Evolutionary conservation across 495 filamentous ascomycete genomes (phyloP).

Genomic region (Recurvomyces mirabilis): DNA sequence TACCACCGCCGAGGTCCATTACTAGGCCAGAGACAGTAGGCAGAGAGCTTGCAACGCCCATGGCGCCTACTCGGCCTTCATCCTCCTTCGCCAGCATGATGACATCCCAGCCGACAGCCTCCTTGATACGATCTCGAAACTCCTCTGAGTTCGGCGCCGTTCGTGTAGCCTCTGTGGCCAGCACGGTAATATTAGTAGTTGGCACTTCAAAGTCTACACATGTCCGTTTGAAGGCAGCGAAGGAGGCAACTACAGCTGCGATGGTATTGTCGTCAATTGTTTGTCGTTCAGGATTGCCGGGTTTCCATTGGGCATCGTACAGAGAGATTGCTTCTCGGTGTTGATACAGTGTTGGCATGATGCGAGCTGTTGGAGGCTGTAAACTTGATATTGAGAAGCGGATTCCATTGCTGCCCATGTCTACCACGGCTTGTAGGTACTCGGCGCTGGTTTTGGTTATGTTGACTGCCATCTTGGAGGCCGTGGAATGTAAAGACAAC

Average conservation of each 20-base stretch:
- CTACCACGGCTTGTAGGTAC: conserved; percentile 9
- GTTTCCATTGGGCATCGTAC: conserved; percentile 67
- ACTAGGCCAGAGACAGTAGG: conserved; percentile 56
- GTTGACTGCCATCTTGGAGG: conserved; percentile 3
- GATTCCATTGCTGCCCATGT: conserved; percentile 68
- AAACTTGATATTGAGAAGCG: conserved; percentile 84
- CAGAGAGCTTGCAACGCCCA: conserved; percentile 73
- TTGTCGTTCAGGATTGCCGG: conserved; percentile 32
- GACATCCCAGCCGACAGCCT: conserved; percentile 52
- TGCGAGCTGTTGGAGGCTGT: conserved; percentile 53
- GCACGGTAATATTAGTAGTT: conserved; percentile 49
- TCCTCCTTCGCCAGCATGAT: conserved; percentile 64
- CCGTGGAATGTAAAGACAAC: too few relatives aligned
- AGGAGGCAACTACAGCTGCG: conserved; percentile 45
- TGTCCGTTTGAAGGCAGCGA: conserved; percentile 62
- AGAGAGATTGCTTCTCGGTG: conserved; percentile 72
- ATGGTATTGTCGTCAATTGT: conserved; percentile 57
- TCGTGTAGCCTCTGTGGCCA: conserved; percentile 84
- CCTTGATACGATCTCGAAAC: conserved; percentile 52
- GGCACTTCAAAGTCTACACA: conserved; percentile 61
- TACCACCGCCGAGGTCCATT: conserved; percentile 84
- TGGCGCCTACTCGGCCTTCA: conserved; percentile 72
- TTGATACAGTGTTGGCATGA: conserved; percentile 65
- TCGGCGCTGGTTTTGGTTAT: background rate
- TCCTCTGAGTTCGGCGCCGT: conserved; percentile 61